Conservation (phyloP, 2,329 filamentous ascomycete genomes). For the Talaromyces sp. region DNA sequence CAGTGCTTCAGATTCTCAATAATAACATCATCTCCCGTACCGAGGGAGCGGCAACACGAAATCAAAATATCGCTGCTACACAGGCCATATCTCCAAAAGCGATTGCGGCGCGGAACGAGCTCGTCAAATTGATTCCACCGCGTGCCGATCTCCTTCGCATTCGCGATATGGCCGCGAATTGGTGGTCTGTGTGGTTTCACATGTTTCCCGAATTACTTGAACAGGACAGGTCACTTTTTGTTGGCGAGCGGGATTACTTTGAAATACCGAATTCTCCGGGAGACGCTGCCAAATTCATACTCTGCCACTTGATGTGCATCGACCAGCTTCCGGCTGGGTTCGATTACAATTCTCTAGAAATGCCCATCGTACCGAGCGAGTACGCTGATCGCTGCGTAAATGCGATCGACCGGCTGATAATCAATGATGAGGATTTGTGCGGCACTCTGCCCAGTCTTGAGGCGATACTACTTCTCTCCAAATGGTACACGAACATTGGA, state of each 20-base stretch:
- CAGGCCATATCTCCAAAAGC: constrained; percentile 30
- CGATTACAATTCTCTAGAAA: constrained; percentile 35
- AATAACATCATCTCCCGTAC: constrained; percentile 36
- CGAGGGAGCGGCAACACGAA: constrained; percentile 26
- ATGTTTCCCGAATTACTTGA: constrained; percentile 33
- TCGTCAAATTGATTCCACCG: constrained; percentile 36
- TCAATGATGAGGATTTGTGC: constrained; percentile 50
- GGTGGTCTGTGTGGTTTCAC: constrained; percentile 33
- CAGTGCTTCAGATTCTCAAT: constrained; percentile 38
- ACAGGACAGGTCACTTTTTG: constrained; percentile 19
- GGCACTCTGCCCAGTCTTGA: constrained; percentile 54
- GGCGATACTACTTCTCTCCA: constrained; percentile 50
- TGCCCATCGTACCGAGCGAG: constrained; percentile 41
- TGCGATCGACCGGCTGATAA: constrained; percentile 47
- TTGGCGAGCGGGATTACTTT: constrained; percentile 7
- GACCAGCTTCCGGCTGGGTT: constrained; percentile 41
- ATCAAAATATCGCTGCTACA: constrained; percentile 24
- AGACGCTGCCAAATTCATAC: constrained; percentile 41
- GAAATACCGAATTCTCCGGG: constrained; percentile 31
- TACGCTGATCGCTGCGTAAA: constrained; percentile 48
- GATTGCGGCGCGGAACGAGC: constrained; percentile 24
- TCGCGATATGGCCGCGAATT: constrained; percentile 28
- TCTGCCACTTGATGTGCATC: constrained; percentile 46
- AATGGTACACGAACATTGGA: constrained; percentile 55
- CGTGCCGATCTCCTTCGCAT: constrained; percentile 31